Conservation (phyloP, 2,329 filamentous ascomycete genomes). For the Exophiala oligosperma region DNA sequence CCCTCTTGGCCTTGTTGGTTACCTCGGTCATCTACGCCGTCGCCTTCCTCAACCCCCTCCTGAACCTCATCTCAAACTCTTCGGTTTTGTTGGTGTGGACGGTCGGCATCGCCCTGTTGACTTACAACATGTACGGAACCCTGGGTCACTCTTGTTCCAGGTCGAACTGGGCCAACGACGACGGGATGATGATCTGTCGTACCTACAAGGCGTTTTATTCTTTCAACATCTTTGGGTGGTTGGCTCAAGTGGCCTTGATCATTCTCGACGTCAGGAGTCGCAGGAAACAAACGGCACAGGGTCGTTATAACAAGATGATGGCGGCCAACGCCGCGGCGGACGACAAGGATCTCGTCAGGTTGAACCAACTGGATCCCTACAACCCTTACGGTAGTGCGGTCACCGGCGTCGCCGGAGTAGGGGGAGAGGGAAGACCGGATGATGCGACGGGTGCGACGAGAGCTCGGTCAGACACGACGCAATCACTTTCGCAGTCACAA, state of each 20-base stretch:
- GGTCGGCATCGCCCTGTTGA: conserved; percentile 52
- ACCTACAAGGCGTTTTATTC: conserved; percentile 62
- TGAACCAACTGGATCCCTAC: conserved; percentile 31
- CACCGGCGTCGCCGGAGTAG: too few relatives aligned
- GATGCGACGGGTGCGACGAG: too few relatives aligned
- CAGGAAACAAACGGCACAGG: conserved; percentile 44
- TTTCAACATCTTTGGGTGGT: conserved; percentile 52
- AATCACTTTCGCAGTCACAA: too few relatives aligned
- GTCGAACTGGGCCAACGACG: conserved; percentile 54
- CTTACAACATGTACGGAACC: conserved; percentile 56
- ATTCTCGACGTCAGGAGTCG: conserved; percentile 53
- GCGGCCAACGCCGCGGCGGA: conserved; percentile 34
- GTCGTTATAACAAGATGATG: conserved; percentile 51
- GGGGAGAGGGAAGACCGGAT: too few relatives aligned
- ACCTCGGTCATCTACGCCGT: conserved; percentile 54
- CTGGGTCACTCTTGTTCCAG: conserved; percentile 52
- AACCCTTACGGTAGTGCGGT: conserved; percentile 1
- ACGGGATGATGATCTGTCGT: conserved; percentile 57
- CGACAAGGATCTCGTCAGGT: conserved; percentile 38
- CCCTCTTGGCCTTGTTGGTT: conserved; percentile 48
- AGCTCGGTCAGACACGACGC: too few relatives aligned
- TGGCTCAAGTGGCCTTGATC: conserved; percentile 49
- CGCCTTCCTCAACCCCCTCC: conserved; percentile 52
- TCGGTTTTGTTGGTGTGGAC: conserved; percentile 53
- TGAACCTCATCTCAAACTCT: conserved; percentile 53